Evolutionary conservation across 2,329 filamentous ascomycete species (phyloP), one percentile per base, ranked within the genome.

Genomic region (Shiraia sp.): DNA sequence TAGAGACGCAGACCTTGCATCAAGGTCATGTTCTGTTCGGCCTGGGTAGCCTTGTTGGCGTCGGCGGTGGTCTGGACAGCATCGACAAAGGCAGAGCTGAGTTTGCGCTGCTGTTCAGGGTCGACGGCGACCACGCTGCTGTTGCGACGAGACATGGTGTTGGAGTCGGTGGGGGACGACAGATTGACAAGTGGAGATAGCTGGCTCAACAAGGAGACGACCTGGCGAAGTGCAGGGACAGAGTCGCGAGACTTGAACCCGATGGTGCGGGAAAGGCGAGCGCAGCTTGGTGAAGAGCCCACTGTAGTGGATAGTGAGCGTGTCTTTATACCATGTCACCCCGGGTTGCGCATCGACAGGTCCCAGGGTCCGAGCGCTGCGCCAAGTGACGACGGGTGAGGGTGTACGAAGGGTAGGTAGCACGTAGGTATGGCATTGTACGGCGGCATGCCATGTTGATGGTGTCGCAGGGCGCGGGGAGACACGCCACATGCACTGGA

Each of bases 1-100:
- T 96, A 96, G 13, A 92, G 77, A 57, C 75, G 81, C 65, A 95
- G 77, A 49, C 88, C 89, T 73, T 95, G 81, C 59, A 79, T 61
- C 47, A 95, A 73, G 12, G 70, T 72, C 74, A 77, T 74, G 26
- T 72, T 70, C 40, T 75, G 73, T 47, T 73, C 73, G 24, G 74
- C 67, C 24, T 71, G 66, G 13, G 74, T 73, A 17, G 66, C 69
- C 47, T 57, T 63, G 48, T 57, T 57, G 45, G 65, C 65, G 53
- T 63, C 60, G 19, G 53, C 40, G 32, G 56, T 52, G 38, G 66
- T 55, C 25, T 60, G 44, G 26, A 47, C 51, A 40, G 63, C 49
- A 43, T 66, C 60, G 8, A 53, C 50, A 42, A 64, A 59, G 31
- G 52, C 51, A 32, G 61, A 12, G 6, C 60, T 63, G 42, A 68